A percentile compares a stretch with the other conserved stretches of the same genome.
Conservation (phyloP, 495 filamentous ascomycete species). For the Apiosordaria backusii region DNA sequence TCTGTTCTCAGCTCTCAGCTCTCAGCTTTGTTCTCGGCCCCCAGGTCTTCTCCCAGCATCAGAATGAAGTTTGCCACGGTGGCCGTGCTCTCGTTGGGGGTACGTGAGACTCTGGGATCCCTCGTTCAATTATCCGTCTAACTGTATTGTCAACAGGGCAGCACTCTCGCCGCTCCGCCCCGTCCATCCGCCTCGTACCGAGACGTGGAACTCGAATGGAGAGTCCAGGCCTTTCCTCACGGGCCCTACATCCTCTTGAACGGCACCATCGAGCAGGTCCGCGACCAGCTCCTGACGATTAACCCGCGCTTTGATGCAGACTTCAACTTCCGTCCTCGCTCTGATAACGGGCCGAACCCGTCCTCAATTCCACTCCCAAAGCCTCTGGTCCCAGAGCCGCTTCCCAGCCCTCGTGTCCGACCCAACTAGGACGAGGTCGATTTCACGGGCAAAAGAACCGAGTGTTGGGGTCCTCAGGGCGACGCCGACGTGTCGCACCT, state of each 20-base stretch:
- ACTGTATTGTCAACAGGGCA: background rate
- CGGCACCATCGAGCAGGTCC: background rate
- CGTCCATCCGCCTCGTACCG: background rate
- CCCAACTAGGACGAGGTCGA: background rate
- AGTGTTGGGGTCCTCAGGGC: background rate
- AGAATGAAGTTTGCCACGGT: background rate
- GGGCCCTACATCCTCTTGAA: background rate
- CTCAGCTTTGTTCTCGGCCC: background rate
- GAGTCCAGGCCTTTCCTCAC: background rate
- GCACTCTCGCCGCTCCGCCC: background rate
- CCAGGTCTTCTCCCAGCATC: background rate
- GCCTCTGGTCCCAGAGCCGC: too few relatives aligned
- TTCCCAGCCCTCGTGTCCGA: background rate
- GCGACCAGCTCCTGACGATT: background rate
- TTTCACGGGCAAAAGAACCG: background rate
- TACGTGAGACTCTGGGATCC: background rate
- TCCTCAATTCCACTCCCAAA: too few relatives aligned
- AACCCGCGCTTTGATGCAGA: background rate
- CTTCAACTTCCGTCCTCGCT: background rate
- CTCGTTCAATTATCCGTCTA: background rate
- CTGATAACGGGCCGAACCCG: background rate
- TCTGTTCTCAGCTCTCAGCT: background rate
- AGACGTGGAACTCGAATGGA: background rate
- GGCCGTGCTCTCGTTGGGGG: background rate
- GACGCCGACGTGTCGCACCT: background rate